These are phyloP conservation scores for Salix suchowensis DNA, from an alignment of 345 rosid species.

Conservation along the genomic window DNA sequence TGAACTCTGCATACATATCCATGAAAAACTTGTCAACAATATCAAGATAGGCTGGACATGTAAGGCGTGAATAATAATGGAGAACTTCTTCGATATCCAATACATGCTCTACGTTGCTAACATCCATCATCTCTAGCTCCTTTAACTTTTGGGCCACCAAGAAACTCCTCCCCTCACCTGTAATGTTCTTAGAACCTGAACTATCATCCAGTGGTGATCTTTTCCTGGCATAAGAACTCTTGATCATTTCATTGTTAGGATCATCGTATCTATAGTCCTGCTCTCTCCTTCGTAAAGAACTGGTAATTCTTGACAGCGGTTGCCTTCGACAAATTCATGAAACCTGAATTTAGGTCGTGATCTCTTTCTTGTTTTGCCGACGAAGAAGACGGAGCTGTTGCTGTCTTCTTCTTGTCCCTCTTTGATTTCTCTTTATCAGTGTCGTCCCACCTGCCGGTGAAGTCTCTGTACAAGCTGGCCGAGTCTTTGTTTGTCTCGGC, in stretches of 20 bases:
- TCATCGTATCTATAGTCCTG: not conserved
- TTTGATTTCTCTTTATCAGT: conserved; percentile 7
- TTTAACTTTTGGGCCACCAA: conserved; percentile 46
- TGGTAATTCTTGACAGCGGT: conserved; percentile 12
- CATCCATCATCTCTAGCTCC: conserved; percentile 66
- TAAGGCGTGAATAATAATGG: conserved; percentile 69
- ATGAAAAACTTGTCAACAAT: conserved; percentile 70
- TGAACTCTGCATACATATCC: conserved; percentile 55
- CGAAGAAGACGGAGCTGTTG: conserved; percentile 1
- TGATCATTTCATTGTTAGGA: not conserved
- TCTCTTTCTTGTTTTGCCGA: conserved; percentile 16
- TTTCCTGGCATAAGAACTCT: not conserved
- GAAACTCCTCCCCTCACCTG: conserved; percentile 30
- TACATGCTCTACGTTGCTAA: conserved; percentile 52
- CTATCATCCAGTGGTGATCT: conserved; percentile 6
- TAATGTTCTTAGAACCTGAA: conserved; percentile 12
- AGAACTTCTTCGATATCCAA: conserved; percentile 69
- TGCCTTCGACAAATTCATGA: conserved; percentile 17
- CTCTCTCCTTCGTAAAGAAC: conserved; percentile 14
- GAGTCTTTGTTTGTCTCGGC: conserved; percentile 23
- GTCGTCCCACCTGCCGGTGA: conserved; percentile 28
- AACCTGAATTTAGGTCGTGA: conserved; percentile 13
- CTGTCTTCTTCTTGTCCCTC: conserved; percentile 14
- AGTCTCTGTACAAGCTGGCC: conserved; percentile 35
- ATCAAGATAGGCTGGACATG: conserved; percentile 61